These are phyloP conservation scores for Botrytis tulipae DNA, from an alignment of 2,329 filamentous ascomycete genomes.

Conservation along the genomic window DNA sequence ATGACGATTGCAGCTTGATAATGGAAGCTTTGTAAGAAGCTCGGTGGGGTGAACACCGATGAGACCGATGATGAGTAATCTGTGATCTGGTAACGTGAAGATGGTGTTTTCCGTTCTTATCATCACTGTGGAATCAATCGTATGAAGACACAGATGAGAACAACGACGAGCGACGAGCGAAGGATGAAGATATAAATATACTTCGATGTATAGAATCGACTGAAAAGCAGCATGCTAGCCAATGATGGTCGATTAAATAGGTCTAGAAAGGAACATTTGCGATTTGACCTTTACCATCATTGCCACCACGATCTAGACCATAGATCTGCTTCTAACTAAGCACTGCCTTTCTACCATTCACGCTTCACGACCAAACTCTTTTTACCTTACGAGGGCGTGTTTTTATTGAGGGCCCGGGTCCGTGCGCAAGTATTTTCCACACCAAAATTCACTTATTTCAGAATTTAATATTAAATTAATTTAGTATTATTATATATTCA, in stretches of 20 bases:
- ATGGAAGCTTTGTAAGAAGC: slow-evolving; percentile 3
- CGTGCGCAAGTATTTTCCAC: no score
- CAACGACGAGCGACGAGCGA: not conserved
- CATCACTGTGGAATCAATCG: not conserved
- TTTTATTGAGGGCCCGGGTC: no score
- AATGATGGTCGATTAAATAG: not conserved
- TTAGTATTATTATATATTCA: no score
- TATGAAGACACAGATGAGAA: not conserved
- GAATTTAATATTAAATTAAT: no score
- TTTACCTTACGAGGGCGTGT: no score
- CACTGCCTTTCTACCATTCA: not conserved
- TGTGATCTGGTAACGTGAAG: not conserved
- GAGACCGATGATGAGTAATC: not conserved
- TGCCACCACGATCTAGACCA: not conserved
- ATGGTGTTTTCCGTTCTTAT: not conserved
- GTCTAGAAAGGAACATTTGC: not conserved
- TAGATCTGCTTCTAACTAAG: not conserved
- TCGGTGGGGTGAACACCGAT: not conserved
- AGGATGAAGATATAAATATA: not conserved
- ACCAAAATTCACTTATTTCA: no score
- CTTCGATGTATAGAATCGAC: not conserved
- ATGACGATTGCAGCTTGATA: slow-evolving; percentile 2
- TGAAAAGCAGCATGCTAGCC: not conserved
- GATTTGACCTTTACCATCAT: not conserved
- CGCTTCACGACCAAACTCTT: not conserved